phyloP scores from a whole-genome alignment of 2,329 filamentous ascomycete genomes.

The Trichoderma harzianum region DNA sequence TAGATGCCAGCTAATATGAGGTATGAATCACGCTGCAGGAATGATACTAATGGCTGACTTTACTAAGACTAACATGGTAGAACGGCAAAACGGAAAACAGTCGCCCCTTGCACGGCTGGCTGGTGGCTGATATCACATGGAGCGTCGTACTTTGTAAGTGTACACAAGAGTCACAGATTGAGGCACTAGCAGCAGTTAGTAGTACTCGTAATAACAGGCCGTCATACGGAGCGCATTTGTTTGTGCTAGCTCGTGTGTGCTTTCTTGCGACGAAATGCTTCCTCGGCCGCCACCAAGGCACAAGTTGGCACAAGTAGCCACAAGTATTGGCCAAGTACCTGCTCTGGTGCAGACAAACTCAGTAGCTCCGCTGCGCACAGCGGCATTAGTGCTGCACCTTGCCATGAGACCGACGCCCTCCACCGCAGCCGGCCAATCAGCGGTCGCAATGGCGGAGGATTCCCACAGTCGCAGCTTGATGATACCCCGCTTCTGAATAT shows the following conservation, averaged over 20 bases:
- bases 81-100: slow-evolving; percentile 3
- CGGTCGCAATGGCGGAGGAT: not conserved
- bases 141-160: not conserved
- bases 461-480: slow-evolving; percentile 6
- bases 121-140: not conserved
- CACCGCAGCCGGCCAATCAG: slow-evolving; percentile 4
- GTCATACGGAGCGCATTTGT: not conserved
- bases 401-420: slow-evolving; percentile 14
- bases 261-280: not conserved
- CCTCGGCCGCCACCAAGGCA: not conserved
- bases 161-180: not conserved
- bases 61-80: not conserved
- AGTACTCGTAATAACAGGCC: not conserved
- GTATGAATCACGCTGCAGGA: no score
- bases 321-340: not conserved
- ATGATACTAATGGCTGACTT: not conserved
- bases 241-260: not conserved
- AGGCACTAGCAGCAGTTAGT: not conserved
- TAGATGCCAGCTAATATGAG: not conserved
- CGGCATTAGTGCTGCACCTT: slow-evolving; percentile 14
- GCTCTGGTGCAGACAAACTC: slow-evolving; percentile 3
- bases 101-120: not conserved
- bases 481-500: not conserved
- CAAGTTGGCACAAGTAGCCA: no score
- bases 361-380: slow-evolving; percentile 10